These are phyloP conservation scores for Lachnellula suecica DNA, from an alignment of 2,329 filamentous ascomycete species.

Conservation along the genomic window DNA sequence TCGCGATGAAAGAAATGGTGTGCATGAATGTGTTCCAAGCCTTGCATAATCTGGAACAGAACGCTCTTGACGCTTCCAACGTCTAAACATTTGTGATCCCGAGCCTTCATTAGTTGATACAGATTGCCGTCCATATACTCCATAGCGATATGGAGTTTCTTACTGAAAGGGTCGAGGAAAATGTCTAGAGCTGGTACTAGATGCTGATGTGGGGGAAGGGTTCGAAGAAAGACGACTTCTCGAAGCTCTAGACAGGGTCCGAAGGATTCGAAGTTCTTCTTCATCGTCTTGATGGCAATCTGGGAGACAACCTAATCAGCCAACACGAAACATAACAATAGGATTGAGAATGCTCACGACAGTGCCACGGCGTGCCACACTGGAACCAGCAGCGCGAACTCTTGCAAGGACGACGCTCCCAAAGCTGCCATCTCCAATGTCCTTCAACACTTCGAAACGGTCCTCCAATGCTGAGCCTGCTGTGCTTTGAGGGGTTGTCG, in stretches of 20 bases:
- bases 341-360: conserved; percentile 63
- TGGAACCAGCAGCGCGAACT: conserved; percentile 86
- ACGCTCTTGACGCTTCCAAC: conserved; percentile 95
- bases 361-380: conserved; percentile 84
- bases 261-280: conserved; percentile 97
- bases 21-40: conserved; percentile 94
- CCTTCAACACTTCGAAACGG: conserved; percentile 94
- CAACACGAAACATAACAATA: background rate
- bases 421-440: conserved; percentile 98
- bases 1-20: conserved; percentile 98
- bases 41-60: conserved; percentile 93
- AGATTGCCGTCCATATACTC: conserved; percentile 99
- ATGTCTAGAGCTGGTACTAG: conserved; percentile 98
- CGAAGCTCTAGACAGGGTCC: conserved; percentile 86
- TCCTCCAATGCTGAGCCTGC: conserved; percentile 73
- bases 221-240: conserved; percentile 94
- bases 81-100: conserved; percentile 92
- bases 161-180: conserved; percentile 92
- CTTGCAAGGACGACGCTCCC: conserved; percentile 91
- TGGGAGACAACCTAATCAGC: conserved; percentile 38
- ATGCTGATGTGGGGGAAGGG: conserved; percentile 83
- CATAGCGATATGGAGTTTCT: conserved; percentile 97
- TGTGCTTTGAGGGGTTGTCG: conserved; percentile 46
- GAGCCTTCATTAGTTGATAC: conserved; percentile 97
- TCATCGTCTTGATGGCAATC: conserved; percentile 99